Conservation (phyloP, 2,329 filamentous ascomycete species). For the Calycina marina region DNA sequence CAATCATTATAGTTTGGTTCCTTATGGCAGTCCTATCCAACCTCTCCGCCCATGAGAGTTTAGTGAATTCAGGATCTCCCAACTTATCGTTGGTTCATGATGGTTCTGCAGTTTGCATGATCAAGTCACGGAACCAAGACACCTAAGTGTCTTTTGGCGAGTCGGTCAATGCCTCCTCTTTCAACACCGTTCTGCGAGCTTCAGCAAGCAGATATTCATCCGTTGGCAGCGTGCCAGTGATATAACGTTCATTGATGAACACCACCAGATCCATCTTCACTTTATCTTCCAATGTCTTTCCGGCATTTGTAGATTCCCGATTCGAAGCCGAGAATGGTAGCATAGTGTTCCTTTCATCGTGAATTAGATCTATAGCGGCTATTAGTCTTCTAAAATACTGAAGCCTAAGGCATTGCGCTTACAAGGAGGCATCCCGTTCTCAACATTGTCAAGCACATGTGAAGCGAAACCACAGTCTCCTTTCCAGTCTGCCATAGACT, state of each 20-base stretch:
- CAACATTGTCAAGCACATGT: conserved; percentile 45
- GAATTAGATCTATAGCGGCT: conserved; percentile 38
- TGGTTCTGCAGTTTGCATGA: conserved; percentile 31
- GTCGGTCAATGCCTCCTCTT: conserved; percentile 33
- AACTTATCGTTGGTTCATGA: not conserved
- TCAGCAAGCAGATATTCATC: conserved; percentile 42
- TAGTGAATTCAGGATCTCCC: not conserved
- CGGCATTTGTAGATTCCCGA: conserved; percentile 28
- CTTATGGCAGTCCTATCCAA: conserved; percentile 2
- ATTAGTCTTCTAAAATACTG: conserved; percentile 3
- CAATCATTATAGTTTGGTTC: conserved; percentile 4
- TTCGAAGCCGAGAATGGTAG: conserved; percentile 32
- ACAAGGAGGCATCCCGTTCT: conserved; percentile 54
- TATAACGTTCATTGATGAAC: conserved; percentile 32
- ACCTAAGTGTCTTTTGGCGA: conserved; percentile 20
- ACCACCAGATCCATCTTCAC: conserved; percentile 42
- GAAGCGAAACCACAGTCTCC: conserved; percentile 55
- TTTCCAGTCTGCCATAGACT: conserved; percentile 55
- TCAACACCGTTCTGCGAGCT: conserved; percentile 43
- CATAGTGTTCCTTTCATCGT: conserved; percentile 43
- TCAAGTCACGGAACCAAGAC: conserved; percentile 44
- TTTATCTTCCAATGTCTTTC: conserved; percentile 44
- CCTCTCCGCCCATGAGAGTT: not conserved
- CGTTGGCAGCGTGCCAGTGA: conserved; percentile 27
- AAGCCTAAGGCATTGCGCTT: conserved; percentile 23